A percentile compares a stretch with the other conserved stretches of the same genome.
These are phyloP conservation scores for Saccharomyces pastorianus DNA, from an alignment of 1,139 yeast genomes.

Conservation along the genomic window DNA sequence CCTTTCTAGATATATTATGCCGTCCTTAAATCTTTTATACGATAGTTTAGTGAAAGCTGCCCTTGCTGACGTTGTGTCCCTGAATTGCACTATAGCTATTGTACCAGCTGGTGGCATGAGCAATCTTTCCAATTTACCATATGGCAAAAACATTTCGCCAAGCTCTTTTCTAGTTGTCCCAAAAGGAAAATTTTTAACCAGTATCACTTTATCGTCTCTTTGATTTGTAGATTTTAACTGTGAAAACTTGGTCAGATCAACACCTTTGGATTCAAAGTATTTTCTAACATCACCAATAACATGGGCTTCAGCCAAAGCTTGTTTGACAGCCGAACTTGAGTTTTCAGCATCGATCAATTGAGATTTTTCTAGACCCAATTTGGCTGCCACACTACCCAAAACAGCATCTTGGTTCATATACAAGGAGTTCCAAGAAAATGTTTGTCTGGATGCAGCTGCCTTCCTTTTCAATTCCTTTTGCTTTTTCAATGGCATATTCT, in stretches of 20 bases:
- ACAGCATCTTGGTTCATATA: conserved; percentile 90
- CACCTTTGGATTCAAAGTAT: conserved; percentile 77
- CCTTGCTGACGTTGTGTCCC: conserved; percentile 78
- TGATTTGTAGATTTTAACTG: conserved; percentile 42
- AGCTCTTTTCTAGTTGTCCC: conserved; percentile 77
- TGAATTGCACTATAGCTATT: conserved; percentile 87
- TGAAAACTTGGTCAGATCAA: conserved; percentile 68
- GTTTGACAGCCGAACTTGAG: conserved; percentile 88
- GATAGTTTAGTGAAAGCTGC: conserved; percentile 84
- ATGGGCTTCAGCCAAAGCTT: conserved; percentile 95
- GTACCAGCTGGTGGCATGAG: conserved; percentile 97
- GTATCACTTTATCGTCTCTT: conserved; percentile 70
- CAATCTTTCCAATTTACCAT: conserved; percentile 72
- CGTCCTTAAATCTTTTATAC: conserved; percentile 76
- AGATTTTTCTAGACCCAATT: conserved; percentile 74
- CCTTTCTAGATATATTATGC: conserved; percentile 81
- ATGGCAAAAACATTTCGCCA: conserved; percentile 69
- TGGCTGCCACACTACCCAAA: conserved; percentile 77
- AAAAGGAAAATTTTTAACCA: conserved; percentile 84
- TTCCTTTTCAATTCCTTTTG: conserved; percentile 79
- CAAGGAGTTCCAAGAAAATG: conserved; percentile 92
- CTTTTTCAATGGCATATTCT: conserved; percentile 84
- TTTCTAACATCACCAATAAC: conserved; percentile 86
- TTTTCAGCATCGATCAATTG: conserved; percentile 83
- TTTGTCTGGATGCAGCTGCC: conserved; percentile 73